Conservation (phyloP, 768 basidiomycete genomes). For the Lactarius quietus region DNA sequence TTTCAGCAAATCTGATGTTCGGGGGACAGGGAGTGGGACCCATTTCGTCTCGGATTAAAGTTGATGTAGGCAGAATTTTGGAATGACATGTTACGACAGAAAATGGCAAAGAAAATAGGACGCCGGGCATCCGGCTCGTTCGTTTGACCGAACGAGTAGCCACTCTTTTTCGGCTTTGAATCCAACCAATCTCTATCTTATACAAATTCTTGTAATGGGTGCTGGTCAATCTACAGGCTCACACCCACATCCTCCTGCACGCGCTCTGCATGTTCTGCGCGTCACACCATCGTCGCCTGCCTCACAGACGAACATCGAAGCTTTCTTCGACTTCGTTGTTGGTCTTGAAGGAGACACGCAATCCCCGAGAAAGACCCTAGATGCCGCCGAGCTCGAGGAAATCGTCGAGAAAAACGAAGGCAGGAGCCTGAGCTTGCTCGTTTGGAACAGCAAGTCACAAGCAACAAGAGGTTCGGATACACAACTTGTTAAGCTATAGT, state of each 20-base stretch:
- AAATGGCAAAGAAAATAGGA: not conserved
- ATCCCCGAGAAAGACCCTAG: constrained; percentile 51
- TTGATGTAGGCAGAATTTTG: constrained; percentile 17
- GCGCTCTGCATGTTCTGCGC: constrained; percentile 81
- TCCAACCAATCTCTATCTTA: not conserved
- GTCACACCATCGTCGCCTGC: constrained; percentile 90
- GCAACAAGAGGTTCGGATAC: constrained; percentile 56
- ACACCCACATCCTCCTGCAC: constrained; percentile 46
- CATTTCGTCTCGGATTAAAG: constrained; percentile 16
- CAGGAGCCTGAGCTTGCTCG: constrained; percentile 59
- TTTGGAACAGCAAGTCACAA: constrained; percentile 82
- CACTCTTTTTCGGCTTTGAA: not conserved
- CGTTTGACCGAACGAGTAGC: not conserved
- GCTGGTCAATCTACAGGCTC: constrained; percentile 63
- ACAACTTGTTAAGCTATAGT: not conserved
- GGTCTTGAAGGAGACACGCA: constrained; percentile 75
- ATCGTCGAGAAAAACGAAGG: constrained; percentile 85
- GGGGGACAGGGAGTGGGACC: constrained; percentile 14
- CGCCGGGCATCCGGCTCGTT: not conserved
- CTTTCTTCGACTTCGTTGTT: constrained; percentile 96
- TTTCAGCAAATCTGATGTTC: constrained; percentile 45
- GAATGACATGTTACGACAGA: constrained; percentile 1
- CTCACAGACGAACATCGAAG: constrained; percentile 76
- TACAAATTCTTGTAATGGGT: constrained; percentile 51
- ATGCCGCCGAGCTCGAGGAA: constrained; percentile 66